Percentiles rank a stretch among this genome's conserved stretches.
Evolutionary conservation across 495 filamentous ascomycete genomes (phyloP).

Genomic region (Achaetomiella virescens): DNA sequence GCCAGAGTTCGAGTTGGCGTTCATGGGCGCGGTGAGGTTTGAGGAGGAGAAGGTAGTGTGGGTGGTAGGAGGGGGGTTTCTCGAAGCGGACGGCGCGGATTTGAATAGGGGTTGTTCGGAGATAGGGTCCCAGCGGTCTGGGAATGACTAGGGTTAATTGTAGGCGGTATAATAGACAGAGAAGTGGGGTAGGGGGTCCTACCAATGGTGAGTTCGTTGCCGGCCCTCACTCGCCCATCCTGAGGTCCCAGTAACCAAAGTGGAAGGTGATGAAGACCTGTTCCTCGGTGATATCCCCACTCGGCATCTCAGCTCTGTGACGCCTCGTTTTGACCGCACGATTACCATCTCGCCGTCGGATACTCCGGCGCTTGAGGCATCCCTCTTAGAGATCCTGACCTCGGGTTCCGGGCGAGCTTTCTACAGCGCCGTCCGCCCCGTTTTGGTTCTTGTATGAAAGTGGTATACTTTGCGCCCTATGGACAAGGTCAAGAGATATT

Average conservation of each 20-base stretch:
- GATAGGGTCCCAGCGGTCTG: constrained; percentile 6
- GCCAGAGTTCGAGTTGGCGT: neutral
- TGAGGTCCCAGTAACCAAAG: neutral
- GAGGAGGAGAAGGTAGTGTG: neutral
- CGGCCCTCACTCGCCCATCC: neutral
- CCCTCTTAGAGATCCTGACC: neutral
- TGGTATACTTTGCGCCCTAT: neutral
- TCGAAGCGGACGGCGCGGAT: neutral
- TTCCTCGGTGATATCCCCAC: neutral
- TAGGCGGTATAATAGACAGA: no score
- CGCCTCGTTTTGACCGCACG: neutral
- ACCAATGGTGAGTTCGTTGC: neutral
- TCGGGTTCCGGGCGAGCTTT: neutral
- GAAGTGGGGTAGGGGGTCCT: neutral
- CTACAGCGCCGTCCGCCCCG: neutral
- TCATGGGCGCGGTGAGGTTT: neutral
- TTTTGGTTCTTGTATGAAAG: neutral
- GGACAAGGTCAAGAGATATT: neutral
- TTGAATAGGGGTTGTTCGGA: neutral
- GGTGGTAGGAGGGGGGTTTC: neutral
- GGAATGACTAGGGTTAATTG: no score
- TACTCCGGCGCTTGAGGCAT: neutral
- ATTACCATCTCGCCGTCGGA: constrained; percentile 1
- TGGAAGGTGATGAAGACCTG: constrained; percentile 1
- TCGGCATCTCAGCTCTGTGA: neutral